Percentiles rank a stretch among this genome's conserved stretches.
Evolutionary conservation across 495 filamentous ascomycete species (phyloP).

Genomic region (Tetracladium marchalianum): DNA sequence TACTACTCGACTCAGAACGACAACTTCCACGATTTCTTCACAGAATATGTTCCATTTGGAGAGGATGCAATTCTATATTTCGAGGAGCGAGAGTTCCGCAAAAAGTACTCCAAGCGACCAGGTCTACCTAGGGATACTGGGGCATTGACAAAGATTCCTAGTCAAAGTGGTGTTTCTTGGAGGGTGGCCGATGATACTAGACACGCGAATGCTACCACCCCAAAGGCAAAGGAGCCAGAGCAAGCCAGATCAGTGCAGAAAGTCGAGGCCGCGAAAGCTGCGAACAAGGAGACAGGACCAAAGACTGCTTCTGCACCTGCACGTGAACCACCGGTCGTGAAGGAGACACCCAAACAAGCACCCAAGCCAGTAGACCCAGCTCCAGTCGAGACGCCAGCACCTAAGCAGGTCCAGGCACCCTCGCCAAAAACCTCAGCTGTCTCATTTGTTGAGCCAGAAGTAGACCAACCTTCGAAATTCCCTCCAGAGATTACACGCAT

Average conservation of each 20-base stretch:
- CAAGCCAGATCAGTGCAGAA: slow-evolving; percentile 25
- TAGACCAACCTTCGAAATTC: slow-evolving; percentile 48
- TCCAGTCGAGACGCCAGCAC: slow-evolving; percentile 3
- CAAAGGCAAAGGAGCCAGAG: slow-evolving; percentile 22
- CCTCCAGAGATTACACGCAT: slow-evolving; percentile 52
- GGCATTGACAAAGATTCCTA: slow-evolving; percentile 71
- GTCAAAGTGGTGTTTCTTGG: slow-evolving; percentile 78
- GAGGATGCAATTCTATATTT: slow-evolving; percentile 95
- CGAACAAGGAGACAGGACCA: slow-evolving; percentile 15
- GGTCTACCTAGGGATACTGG: slow-evolving; percentile 43
- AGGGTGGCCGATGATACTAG: slow-evolving; percentile 53
- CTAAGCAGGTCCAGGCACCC: slow-evolving; percentile 9
- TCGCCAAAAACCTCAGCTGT: background rate
- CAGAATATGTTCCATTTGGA: slow-evolving; percentile 90
- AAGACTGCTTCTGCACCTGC: background rate
- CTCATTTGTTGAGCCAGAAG: slow-evolving; percentile 35
- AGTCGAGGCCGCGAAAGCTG: slow-evolving; percentile 25
- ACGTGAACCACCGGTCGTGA: slow-evolving; percentile 12
- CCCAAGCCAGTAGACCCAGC: slow-evolving; percentile 12
- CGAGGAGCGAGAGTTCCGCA: slow-evolving; percentile 89
- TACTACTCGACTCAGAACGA: slow-evolving; percentile 89
- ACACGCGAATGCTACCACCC: slow-evolving; percentile 24
- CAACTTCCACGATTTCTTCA: slow-evolving; percentile 99
- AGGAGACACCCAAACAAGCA: slow-evolving; percentile 19
- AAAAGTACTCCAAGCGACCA: slow-evolving; percentile 64